Percentiles rank a stretch among this genome's conserved stretches.
These are phyloP conservation scores for Hemileccinum rubropunctum DNA, from an alignment of 768 basidiomycete genomes.

Conservation along the genomic window DNA sequence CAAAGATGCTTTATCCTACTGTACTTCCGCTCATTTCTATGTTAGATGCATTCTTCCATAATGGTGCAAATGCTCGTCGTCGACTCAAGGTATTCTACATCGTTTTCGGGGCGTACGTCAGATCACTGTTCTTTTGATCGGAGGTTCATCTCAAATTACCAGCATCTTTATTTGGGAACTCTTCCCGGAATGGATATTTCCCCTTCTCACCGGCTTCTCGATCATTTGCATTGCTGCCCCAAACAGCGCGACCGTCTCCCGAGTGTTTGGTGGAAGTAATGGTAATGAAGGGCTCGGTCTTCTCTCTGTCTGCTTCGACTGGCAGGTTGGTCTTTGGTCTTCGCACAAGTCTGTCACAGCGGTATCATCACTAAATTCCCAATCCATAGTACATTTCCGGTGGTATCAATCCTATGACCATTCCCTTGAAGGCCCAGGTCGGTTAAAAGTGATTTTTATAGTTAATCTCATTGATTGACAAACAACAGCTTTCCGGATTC, in stretches of 20 bases:
- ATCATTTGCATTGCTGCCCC: conserved; percentile 58
- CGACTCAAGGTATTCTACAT: conserved; percentile 36
- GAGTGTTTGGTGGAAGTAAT: conserved; percentile 59
- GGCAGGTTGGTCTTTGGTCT: conserved; percentile 45
- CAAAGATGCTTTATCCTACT: conserved; percentile 43
- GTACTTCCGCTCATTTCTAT: conserved; percentile 25
- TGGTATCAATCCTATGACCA: conserved; percentile 45
- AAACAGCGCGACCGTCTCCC: conserved; percentile 47
- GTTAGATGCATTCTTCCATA: conserved; percentile 40
- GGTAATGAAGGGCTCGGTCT: conserved; percentile 63
- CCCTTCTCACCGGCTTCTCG: conserved; percentile 58
- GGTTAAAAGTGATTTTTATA: neutral
- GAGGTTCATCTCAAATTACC: conserved; percentile 4
- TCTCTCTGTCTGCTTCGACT: conserved; percentile 59
- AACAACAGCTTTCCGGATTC: conserved; percentile 41
- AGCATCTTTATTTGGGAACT: conserved; percentile 34
- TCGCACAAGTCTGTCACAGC: conserved; percentile 7
- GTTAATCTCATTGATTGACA: neutral
- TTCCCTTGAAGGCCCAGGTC: conserved; percentile 52
- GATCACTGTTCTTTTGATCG: conserved; percentile 15
- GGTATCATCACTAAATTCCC: neutral
- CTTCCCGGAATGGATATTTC: conserved; percentile 42
- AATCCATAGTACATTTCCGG: conserved; percentile 19
- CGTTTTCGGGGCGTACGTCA: conserved; percentile 29
- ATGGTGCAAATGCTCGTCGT: conserved; percentile 37